phyloP scores from a whole-genome alignment of 2,329 filamentous ascomycete species.

The Zymoseptoria passerinii region DNA sequence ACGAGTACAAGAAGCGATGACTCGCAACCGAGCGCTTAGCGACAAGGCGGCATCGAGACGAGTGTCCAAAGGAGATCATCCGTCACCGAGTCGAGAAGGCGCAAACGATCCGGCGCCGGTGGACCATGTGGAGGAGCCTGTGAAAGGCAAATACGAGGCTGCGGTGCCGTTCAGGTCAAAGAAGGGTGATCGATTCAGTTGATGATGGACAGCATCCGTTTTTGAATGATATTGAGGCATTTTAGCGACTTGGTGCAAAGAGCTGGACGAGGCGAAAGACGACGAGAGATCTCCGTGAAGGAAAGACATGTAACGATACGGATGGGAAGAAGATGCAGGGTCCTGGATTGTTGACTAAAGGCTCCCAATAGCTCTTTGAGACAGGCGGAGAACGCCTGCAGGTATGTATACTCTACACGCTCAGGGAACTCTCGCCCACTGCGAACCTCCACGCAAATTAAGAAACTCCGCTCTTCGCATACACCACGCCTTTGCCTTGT shows the following conservation, averaged over 20 bases:
- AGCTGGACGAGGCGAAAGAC: not conserved
- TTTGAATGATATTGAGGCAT: not conserved
- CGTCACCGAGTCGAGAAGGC: constrained; percentile 14
- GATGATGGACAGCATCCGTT: constrained; percentile 5
- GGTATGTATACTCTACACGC: not conserved
- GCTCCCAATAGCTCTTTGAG: not conserved
- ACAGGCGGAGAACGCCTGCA: not conserved
- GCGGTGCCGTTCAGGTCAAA: constrained; percentile 63
- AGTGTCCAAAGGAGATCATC: constrained; percentile 32
- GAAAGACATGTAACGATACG: not conserved
- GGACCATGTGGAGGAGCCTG: constrained; percentile 60
- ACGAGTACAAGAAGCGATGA: constrained; percentile 18
- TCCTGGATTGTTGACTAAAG: not conserved
- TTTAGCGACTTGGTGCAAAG: not conserved
- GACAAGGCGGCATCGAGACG: constrained; percentile 9
- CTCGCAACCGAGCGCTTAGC: constrained; percentile 7
- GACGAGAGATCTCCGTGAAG: not conserved
- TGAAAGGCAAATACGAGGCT: constrained; percentile 89
- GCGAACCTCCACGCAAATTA: not conserved
- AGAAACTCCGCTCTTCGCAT: not conserved
- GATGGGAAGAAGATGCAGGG: not conserved
- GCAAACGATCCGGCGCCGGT: constrained; percentile 70
- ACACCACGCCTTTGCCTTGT: not conserved
- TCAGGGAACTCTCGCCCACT: not conserved
- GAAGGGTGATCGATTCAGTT: constrained; percentile 75